phyloP scores from a whole-genome alignment of 192 early-diverging fungal genomes.

The Gaertneriomyces sp. region DNA sequence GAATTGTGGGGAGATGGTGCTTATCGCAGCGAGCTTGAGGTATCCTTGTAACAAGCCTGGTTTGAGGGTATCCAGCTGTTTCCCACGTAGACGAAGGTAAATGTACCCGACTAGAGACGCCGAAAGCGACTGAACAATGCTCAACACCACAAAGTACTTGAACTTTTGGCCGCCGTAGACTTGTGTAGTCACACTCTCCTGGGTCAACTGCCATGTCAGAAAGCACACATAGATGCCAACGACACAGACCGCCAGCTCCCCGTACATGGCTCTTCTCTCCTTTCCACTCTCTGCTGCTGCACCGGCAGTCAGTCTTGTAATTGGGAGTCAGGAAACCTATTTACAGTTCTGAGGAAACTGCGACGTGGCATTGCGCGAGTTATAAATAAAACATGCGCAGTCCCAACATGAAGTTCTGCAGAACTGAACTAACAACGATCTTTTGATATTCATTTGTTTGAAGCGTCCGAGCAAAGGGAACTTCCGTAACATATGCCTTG shows the following conservation, averaged over 20 bases:
- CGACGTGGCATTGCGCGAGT: too few relatives aligned
- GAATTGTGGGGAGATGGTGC: conserved; percentile 78
- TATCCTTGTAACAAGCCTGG: conserved; percentile 53
- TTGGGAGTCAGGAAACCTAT: too few relatives aligned
- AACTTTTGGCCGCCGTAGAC: conserved; percentile 79
- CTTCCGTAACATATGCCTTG: too few relatives aligned
- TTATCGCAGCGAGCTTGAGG: conserved; percentile 71
- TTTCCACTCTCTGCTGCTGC: neutral
- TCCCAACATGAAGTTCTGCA: too few relatives aligned
- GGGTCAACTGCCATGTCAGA: conserved; percentile 91
- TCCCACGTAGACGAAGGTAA: conserved; percentile 62
- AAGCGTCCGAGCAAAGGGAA: too few relatives aligned
- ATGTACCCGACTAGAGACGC: conserved; percentile 70
- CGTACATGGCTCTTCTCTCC: conserved; percentile 4
- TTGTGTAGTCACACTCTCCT: conserved; percentile 86
- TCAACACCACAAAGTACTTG: conserved; percentile 88
- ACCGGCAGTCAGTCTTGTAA: too few relatives aligned
- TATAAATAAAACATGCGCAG: too few relatives aligned
- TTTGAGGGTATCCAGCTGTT: conserved; percentile 15
- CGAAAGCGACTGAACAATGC: conserved; percentile 77
- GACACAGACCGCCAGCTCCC: conserved; percentile 64
- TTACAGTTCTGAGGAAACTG: too few relatives aligned
- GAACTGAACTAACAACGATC: too few relatives aligned
- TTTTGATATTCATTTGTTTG: too few relatives aligned
- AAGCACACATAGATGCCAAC: conserved; percentile 93